Base-by-base conservation (phyloP, 768 basidiomycete genomes). In the Suillus americanus region DNA sequence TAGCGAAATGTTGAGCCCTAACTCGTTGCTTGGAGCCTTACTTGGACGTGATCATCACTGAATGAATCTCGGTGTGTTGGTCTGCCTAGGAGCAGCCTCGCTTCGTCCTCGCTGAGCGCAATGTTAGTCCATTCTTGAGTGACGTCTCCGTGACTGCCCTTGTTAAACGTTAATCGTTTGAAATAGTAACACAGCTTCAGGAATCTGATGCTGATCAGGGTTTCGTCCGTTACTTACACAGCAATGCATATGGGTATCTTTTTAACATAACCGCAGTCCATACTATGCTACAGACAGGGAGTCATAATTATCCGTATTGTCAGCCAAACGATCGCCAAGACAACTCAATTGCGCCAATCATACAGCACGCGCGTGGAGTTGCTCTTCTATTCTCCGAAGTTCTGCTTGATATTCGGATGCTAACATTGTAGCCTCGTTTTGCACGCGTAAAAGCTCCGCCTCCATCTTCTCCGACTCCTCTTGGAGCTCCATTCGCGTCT, bases 401-500 rank as follows among this genome's bases (percentile, higher is more conserved):
- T 76, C 75, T 1, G 71, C 63, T 69, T 77, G 76, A 46, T 76
- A 76, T 53, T 77, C 75, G 8, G 75, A 76, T 20, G 71, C 75
- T 45, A 76, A 70, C n/a, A 66, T 68, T 12, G 73, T 65, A 28
- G 75, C 65, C 37, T 76, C 76, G 51, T 66, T 76, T 53, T 75
- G 74, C 40, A 65, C 71, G 66, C 71, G 70, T 41, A 67, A 59
- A 45, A 76, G 62, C 61, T 76, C 74, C 16, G 68, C 69, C 45
- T 76, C 73, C 18, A 76, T 75, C 67, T 73, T 78, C 59, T 46
- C 55, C 60, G 64, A 61, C 65, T 82, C 84, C n/a, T 77, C 70
- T 64, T 80, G 77, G 0, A 86, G 72, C 62, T 85, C 84, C 57
- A 70, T 70, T n/a, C 74, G 75, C 2, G 81, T 81, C 65, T 82